A percentile compares a stretch with the other conserved stretches of the same genome.
These are phyloP conservation scores for Prunus yedoensis DNA, from an alignment of 331 rosid genomes.

Conservation along the genomic window DNA sequence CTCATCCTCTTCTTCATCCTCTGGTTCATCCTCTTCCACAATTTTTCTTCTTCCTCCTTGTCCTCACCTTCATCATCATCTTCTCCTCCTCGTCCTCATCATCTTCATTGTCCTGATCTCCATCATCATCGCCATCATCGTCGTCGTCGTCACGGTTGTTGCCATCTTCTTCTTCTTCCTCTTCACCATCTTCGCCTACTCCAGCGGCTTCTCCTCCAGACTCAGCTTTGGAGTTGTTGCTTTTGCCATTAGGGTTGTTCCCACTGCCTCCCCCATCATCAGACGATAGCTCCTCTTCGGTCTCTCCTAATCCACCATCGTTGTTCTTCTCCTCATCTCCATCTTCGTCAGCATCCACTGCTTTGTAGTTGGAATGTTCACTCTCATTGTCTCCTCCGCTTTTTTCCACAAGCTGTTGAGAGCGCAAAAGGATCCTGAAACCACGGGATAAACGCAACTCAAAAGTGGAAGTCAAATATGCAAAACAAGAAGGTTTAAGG, in stretches of 20 bases:
- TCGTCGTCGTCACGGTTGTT: not conserved
- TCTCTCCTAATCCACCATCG: slow-evolving; percentile 26
- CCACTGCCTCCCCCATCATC: slow-evolving; percentile 30
- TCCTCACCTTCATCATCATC: slow-evolving; percentile 7
- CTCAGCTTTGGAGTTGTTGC: slow-evolving; percentile 16
- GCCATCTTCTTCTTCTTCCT: not conserved
- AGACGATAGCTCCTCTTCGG: slow-evolving; percentile 25
- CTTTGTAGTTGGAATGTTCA: slow-evolving; percentile 11
- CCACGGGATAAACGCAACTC: not conserved
- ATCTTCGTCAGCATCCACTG: slow-evolving; percentile 32
- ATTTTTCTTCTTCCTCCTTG: slow-evolving; percentile 21
- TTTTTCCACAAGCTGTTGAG: not conserved
- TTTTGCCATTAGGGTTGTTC: slow-evolving; percentile 20
- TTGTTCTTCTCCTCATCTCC: slow-evolving; percentile 7
- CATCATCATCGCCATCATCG: not conserved
- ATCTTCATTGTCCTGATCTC: not conserved
- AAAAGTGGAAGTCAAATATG: not conserved
- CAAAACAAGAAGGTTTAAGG: not conserved
- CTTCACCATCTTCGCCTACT: slow-evolving; percentile 20
- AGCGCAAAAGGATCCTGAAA: slow-evolving; percentile 15
- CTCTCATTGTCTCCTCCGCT: not conserved
- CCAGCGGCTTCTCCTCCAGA: slow-evolving; percentile 9
- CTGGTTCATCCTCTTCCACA: slow-evolving; percentile 18
- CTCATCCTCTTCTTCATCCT: slow-evolving; percentile 34
- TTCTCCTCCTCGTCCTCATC: not conserved